These are phyloP conservation scores for Mycena galopus DNA, from an alignment of 768 basidiomycete species.

Conservation along the genomic window DNA sequence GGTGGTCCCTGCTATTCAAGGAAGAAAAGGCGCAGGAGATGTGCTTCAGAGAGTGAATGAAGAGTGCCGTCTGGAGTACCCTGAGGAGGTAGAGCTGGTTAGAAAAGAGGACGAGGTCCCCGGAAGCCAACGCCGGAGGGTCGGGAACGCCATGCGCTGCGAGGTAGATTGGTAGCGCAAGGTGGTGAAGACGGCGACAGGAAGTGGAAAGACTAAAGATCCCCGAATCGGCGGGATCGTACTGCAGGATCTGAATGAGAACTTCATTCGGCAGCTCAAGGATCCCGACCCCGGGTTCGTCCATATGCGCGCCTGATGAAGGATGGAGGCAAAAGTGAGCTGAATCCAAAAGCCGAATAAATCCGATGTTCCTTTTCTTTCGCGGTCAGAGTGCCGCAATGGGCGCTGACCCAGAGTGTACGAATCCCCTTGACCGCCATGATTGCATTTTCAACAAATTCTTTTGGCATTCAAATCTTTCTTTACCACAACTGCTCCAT, in stretches of 20 bases:
- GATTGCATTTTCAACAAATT: too few species aligned
- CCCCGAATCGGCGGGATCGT: constrained; percentile 15
- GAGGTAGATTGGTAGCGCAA: constrained; percentile 28
- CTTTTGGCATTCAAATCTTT: too few species aligned
- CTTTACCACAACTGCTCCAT: too few species aligned
- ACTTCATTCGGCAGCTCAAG: constrained; percentile 23
- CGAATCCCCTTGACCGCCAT: too few species aligned
- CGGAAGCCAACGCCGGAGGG: background rate
- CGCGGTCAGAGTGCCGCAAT: too few species aligned
- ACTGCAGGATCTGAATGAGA: constrained; percentile 24
- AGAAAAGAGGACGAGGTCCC: constrained; percentile 11
- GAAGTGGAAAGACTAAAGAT: constrained; percentile 14
- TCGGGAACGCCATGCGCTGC: constrained; percentile 6
- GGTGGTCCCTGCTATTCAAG: background rate
- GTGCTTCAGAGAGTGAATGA: constrained; percentile 21
- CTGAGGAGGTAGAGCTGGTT: constrained; percentile 16
- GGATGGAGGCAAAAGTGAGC: too few species aligned
- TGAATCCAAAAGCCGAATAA: too few species aligned
- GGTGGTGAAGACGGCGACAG: constrained; percentile 13
- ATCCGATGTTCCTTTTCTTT: too few species aligned
- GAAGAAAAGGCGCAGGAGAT: constrained; percentile 31
- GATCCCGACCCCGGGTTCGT: background rate
- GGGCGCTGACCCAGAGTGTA: too few species aligned
- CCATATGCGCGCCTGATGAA: too few species aligned
- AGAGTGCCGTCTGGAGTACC: constrained; percentile 23